A percentile compares a stretch with the other conserved stretches of the same genome.
These are phyloP conservation scores for Paspalum vaginatum DNA, from an alignment of 176 grass and related monocot genomes.

Conservation along the genomic window DNA sequence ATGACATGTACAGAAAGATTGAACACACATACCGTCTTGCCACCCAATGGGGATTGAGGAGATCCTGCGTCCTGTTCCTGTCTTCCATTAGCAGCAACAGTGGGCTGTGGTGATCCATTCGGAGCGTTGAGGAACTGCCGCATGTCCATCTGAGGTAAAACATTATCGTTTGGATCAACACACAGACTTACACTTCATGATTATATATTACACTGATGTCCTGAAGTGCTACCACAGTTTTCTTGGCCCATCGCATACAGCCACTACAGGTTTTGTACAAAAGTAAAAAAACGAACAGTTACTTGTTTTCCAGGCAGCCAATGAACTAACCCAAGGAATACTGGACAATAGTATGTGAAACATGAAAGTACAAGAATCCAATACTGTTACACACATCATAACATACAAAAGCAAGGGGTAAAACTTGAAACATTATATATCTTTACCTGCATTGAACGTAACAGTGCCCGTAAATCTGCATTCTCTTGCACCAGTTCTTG, in stretches of 20 bases:
- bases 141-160: slow-evolving; percentile 82
- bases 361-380: slow-evolving; percentile 7
- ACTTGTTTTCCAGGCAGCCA: neutral
- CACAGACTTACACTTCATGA: neutral
- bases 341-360: neutral
- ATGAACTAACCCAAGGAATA: neutral
- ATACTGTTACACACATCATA: slow-evolving; percentile 12
- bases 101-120: slow-evolving; percentile 76
- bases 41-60: slow-evolving; percentile 87
- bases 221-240: neutral
- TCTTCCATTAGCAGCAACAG: slow-evolving; percentile 55
- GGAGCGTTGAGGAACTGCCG: slow-evolving; percentile 95
- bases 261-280: neutral
- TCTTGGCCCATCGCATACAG: neutral
- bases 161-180: slow-evolving; percentile 30
- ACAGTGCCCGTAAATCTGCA: slow-evolving; percentile 78
- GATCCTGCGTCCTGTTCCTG: slow-evolving; percentile 67
- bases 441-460: slow-evolving; percentile 96
- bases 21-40: slow-evolving; percentile 66
- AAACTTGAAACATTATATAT: slow-evolving; percentile 11
- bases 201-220: neutral
- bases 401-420: slow-evolving; percentile 3
- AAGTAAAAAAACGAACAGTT: neutral
- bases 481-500: slow-evolving; percentile 96
- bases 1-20: slow-evolving; percentile 16